These are phyloP conservation scores for Metarhizium album DNA, from an alignment of 2,329 filamentous ascomycete species.

Conservation along the genomic window DNA sequence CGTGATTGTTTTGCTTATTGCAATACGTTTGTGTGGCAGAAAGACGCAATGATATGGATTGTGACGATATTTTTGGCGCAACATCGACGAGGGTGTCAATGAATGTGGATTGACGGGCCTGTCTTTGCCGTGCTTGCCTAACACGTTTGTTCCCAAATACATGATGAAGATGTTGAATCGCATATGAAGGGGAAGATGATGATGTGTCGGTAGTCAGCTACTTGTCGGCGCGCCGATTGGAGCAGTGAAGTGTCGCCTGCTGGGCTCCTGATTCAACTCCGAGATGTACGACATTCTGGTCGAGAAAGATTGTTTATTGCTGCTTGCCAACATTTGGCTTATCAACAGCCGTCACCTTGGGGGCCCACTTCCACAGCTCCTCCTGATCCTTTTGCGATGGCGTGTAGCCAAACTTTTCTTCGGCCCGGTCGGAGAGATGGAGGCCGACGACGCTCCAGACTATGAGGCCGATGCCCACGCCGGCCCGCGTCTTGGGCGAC, in stretches of 20 bases:
- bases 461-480: conserved; percentile 64
- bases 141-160: too few relatives aligned
- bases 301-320: too few relatives aligned
- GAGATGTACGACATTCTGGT: too few relatives aligned
- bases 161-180: too few relatives aligned
- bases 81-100: not conserved
- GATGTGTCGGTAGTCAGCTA: too few relatives aligned
- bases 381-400: conserved; percentile 65
- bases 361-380: conserved; percentile 48
- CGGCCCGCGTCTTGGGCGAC: conserved; percentile 55
- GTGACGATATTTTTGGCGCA: not conserved
- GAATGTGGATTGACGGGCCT: too few relatives aligned
- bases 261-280: too few relatives aligned
- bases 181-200: too few relatives aligned
- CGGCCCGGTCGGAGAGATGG: conserved; percentile 61
- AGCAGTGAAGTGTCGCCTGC: too few relatives aligned
- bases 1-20: conserved; percentile 1
- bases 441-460: conserved; percentile 66
- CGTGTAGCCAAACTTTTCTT: conserved; percentile 61
- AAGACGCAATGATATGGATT: conserved; percentile 3
- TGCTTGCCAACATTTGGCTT: conserved; percentile 8
- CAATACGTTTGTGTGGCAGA: conserved; percentile 5
- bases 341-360: conserved; percentile 52
- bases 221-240: too few relatives aligned
- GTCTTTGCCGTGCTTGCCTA: not conserved